Evolutionary conservation across 306 rosid genomes (phyloP), one percentile per base, ranked within the genome.

Genomic region (Carpinus fangiana): DNA sequence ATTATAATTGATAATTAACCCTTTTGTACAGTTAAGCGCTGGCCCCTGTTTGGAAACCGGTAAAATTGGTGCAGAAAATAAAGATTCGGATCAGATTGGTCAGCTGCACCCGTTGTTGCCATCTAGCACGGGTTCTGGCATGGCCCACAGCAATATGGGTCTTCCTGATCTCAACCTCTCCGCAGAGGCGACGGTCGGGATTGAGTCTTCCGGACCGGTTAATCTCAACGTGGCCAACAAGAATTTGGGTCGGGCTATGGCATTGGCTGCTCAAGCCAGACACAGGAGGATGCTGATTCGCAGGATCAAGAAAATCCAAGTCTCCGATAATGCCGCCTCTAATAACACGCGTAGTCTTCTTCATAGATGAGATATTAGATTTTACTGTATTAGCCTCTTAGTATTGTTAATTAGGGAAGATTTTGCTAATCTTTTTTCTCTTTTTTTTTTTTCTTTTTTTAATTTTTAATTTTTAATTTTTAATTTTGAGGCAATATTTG

Each of bases 91-190:
- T 75, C 91, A 54, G 52, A 51, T 78, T 61, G 76, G 62, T 50
- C 78, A 76, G 3, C 21, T 50, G 80, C 46, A 78, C 54, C 65
- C 73, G 60, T 81, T 73, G 16, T 77, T 68, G 41, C 47, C 78
- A 18, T 43, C 81, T 21, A 62, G 45, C 12, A 14, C 13, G 50
- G 45, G 8, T 5, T 41, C 7, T 41, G 45, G 8, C 73, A 6
- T 47, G 41, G 48, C 43, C 41, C 62, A 48, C 20, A 20, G 34
- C 21, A 4, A n/a, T 1, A 62, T 62, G 73, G 79, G 73, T 69
- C 75, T 89, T 75, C 90, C 88, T 5, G 97, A 87, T 84, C 87
- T 87, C 51, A 87, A 89, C 83, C 4, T 80, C 18, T 74, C 79
- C 0, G 2, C n/a, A 0, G 85, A 83, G 3, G 86, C 76, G 56